These are phyloP conservation scores for Malassezia restricta DNA, from an alignment of 1,284 basidiomycete species.

Conservation along the genomic window DNA sequence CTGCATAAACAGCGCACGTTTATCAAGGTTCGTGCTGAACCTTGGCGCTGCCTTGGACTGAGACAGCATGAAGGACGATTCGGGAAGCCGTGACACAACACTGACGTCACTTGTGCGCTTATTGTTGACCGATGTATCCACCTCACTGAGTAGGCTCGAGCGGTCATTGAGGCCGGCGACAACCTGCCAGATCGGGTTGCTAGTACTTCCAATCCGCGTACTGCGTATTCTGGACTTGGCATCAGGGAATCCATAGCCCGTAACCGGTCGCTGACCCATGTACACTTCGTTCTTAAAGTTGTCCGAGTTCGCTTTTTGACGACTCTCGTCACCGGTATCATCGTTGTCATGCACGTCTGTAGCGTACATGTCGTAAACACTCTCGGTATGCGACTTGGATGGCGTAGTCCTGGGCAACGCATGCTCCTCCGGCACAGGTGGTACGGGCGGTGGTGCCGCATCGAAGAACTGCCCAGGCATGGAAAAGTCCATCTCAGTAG, in stretches of 20 bases:
- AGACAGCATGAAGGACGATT: neutral
- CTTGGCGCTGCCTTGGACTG: neutral
- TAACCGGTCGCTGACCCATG: neutral
- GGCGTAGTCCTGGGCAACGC: neutral
- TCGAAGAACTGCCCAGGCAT: neutral
- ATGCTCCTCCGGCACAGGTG: neutral
- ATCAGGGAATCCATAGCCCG: neutral
- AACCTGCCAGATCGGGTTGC: slow-evolving; percentile 16
- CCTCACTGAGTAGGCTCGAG: slow-evolving; percentile 10
- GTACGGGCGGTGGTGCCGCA: neutral
- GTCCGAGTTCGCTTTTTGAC: neutral
- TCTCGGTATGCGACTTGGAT: neutral
- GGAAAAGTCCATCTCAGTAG: neutral
- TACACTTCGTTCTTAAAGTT: slow-evolving; percentile 1
- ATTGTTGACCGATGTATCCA: neutral
- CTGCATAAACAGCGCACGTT: slow-evolving; percentile 6
- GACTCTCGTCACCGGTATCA: neutral
- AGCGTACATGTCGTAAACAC: slow-evolving; percentile 13
- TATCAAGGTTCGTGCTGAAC: neutral
- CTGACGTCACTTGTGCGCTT: slow-evolving; percentile 11
- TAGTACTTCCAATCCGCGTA: neutral
- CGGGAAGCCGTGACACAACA: neutral
- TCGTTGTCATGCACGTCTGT: slow-evolving; percentile 1
- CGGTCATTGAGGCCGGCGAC: slow-evolving; percentile 13
- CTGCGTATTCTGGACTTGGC: neutral